Evolutionary conservation across 2,329 filamentous ascomycete genomes (phyloP).

Genomic region (Colletotrichum higginsianum): DNA sequence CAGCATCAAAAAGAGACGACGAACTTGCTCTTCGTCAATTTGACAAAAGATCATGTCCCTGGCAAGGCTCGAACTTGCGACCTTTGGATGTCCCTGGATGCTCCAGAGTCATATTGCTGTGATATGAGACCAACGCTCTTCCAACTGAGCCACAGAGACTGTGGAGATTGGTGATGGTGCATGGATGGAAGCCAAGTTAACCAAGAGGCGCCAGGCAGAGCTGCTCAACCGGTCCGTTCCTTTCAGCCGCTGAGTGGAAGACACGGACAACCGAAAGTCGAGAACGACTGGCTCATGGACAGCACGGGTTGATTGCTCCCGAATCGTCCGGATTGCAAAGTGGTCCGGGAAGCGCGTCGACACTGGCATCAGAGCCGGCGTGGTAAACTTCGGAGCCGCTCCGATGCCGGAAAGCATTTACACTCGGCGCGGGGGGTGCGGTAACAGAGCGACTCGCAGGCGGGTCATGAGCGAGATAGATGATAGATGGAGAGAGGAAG

Average conservation of each 20-base stretch:
- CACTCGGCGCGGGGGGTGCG: background rate
- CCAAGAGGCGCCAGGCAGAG: background rate
- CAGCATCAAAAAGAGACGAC: too few species aligned
- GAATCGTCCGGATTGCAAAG: background rate
- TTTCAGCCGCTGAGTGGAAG: background rate
- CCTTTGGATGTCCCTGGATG: constrained; percentile 38
- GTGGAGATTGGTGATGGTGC: background rate
- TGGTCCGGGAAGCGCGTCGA: background rate
- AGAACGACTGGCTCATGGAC: too few species aligned
- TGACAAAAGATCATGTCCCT: constrained; percentile 33
- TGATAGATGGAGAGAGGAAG: too few species aligned
- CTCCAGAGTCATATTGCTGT: constrained; percentile 29
- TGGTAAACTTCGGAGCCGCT: background rate
- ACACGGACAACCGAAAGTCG: background rate
- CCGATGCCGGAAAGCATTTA: constrained; percentile 13
- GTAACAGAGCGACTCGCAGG: background rate
- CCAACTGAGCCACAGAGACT: constrained; percentile 42
- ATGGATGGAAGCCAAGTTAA: fast-evolving
- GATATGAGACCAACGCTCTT: constrained; percentile 42
- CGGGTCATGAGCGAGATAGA: background rate
- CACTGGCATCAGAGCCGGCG: background rate
- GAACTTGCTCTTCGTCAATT: too few species aligned
- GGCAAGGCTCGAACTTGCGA: constrained; percentile 41
- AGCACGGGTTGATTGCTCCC: background rate
- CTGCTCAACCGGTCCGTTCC: background rate